phyloP scores from a whole-genome alignment of 495 filamentous ascomycete species.

The Beverwykella pulmonaria region DNA sequence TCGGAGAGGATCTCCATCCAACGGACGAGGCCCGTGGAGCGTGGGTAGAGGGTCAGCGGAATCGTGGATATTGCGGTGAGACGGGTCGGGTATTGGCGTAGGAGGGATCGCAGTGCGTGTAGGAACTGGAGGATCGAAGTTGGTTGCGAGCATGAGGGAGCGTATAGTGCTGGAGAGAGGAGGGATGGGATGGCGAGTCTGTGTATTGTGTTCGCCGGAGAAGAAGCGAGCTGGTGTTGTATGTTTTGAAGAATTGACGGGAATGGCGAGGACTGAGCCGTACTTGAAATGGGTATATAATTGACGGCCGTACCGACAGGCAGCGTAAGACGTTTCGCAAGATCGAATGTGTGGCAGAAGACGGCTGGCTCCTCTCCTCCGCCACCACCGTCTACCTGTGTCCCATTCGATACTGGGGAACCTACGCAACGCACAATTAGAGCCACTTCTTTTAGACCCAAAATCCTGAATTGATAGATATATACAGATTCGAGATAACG shows the following conservation, averaged over 20 bases:
- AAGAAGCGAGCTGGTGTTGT: slow-evolving; percentile 57
- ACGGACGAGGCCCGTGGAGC: slow-evolving; percentile 73
- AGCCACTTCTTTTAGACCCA: not conserved
- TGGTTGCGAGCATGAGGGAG: slow-evolving; percentile 66
- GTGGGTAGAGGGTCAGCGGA: slow-evolving; percentile 78
- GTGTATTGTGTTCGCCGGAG: slow-evolving; percentile 66
- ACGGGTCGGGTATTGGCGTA: slow-evolving; percentile 64
- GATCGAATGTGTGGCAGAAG: slow-evolving; percentile 90
- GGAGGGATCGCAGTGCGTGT: slow-evolving; percentile 73
- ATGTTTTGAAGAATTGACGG: slow-evolving; percentile 64
- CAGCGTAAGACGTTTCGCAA: slow-evolving; percentile 77
- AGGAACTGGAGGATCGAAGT: slow-evolving; percentile 78
- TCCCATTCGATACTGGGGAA: slow-evolving; percentile 1
- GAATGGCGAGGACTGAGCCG: slow-evolving; percentile 58
- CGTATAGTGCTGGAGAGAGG: slow-evolving; percentile 81
- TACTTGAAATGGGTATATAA: slow-evolving; percentile 55
- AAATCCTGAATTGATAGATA: slow-evolving; percentile 5
- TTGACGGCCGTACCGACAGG: slow-evolving; percentile 58
- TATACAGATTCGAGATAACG: slow-evolving; percentile 32
- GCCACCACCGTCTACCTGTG: not conserved
- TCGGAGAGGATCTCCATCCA: slow-evolving; percentile 88
- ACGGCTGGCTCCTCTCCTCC: slow-evolving; percentile 22
- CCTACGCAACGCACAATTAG: not conserved
- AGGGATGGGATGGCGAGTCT: slow-evolving; percentile 81
- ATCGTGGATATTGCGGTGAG: slow-evolving; percentile 78